Base-by-base conservation (phyloP, 305 asterid species). In the Fraxinus xanthoxyloides region DNA sequence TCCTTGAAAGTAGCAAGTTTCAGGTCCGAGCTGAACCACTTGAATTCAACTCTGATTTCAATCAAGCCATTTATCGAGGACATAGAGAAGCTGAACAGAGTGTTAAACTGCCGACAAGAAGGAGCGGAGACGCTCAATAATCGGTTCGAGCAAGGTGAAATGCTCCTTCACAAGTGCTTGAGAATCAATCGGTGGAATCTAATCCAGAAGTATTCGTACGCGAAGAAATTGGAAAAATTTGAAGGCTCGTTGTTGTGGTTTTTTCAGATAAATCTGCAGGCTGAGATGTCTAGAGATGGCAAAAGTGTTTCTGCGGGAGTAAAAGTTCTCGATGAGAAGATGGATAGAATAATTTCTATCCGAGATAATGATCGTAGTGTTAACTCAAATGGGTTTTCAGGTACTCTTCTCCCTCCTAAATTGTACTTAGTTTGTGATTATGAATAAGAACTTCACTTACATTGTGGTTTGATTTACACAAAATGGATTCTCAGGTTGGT, bases 41-140 rank as follows among this genome's bases (percentile, higher is more conserved):
- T 90, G 1, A 32, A 74, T 17, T 7, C 81, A 7, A 82, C 88
- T 1, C 76, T 90, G 15, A 2, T 0, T 0, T 6, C 30, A 0
- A 84, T 88, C 7, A 59, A 79, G 54, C 88, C 80, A 7, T 7
- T 73, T 36, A 24, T 86, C 19, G 81, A 82, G 0, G 92, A 89
- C 15, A 84, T 89, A 10, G 82, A 82, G 72, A 86, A 12, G 79
- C 82, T 89, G 28, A 86, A 79, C 79, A 31, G 12, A 43, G 69
- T 76, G 70, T 61, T 89, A 80, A 75, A 81, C 4, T 24, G 79
- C 5, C 78, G 72, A 6, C 79, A 35, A 4, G 75, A 23, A 38
- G 89, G 83, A 72, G 78, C 78, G n/a, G 51, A 72, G 15, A 51
- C 43, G 31, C 72, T 87, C 13, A 36, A 40, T 24, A 19, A 32